Evolutionary conservation across 371 early-diverging fungal species (phyloP), one percentile per base, ranked within the genome.

Genomic region (Mortierella sp.): DNA sequence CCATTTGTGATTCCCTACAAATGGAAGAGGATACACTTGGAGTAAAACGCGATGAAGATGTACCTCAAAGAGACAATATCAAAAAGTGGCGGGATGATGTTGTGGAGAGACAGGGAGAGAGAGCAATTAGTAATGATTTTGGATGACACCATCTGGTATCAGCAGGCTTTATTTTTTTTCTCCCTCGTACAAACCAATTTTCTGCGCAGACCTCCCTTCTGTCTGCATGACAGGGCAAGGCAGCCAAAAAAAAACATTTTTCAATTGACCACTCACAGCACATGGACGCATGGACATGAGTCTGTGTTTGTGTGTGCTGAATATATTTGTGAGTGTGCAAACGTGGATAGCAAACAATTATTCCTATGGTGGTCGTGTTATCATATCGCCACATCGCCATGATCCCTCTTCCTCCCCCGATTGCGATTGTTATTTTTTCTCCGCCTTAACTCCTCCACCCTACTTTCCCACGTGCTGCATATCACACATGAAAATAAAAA

Each of bases 111-210:
- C 37, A 26, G 29, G 4, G 53, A 53, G 26, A 11, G 5, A 7
- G 61, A 58, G 37, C 61, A 37, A 61, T 61, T 61, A 37, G 61
- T 61, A 31, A 61, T 61, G 61, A 34, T 61, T 31, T 37, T n/a
- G 10, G 47, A 70, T 70, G 70, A 61, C 70, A 70, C 70, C 70
- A 70, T 70, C 39, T 70, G 70, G 44, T 70, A 70, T 70, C 70
- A 70, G 61, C 34, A 53, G 29, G 14, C 19, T 31, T 70, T 48
- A 37, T 10, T 50, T 22, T 31, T 37, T 61, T 19, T 61, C 37
- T 22, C 61, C 39, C 61, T 34, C 39, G 39, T 37, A 61, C 34
- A 37, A 37, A 19, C 2, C 34, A 19, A 34, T 14, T 31, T 55
- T 34, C 22, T 61, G 61, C 61, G 61, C 61, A 61, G 61, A 61